A percentile compares a stretch with the other conserved stretches of the same genome.
phyloP scores from a whole-genome alignment of 306 rosid genomes.

The Hippophae gyantsensis region DNA sequence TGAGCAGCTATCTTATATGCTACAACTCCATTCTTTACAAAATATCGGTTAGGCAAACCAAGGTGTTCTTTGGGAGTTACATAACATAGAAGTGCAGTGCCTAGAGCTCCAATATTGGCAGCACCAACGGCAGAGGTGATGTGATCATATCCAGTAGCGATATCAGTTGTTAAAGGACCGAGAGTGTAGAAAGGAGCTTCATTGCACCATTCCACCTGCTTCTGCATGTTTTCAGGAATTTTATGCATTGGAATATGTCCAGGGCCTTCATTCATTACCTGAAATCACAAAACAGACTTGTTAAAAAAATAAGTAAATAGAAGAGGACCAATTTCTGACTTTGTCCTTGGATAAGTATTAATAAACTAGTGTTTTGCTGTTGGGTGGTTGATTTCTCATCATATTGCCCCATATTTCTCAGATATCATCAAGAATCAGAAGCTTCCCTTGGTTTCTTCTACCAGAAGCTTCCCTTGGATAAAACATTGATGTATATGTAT shows the following conservation, averaged over 20 bases:
- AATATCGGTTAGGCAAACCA: conserved; percentile 89
- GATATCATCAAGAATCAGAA: too few relatives aligned
- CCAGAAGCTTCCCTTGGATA: too few relatives aligned
- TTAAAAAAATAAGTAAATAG: too few relatives aligned
- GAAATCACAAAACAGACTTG: too few relatives aligned
- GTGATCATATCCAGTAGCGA: conserved; percentile 98
- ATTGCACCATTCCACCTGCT: conserved; percentile 95
- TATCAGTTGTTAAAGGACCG: conserved; percentile 93
- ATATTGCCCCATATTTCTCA: too few relatives aligned
- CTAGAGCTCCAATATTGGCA: conserved; percentile 94
- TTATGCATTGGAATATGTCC: conserved; percentile 98
- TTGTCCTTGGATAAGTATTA: too few relatives aligned
- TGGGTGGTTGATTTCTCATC: too few relatives aligned
- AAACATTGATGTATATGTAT: too few relatives aligned
- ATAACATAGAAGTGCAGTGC: conserved; percentile 96
- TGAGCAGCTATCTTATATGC: conserved; percentile 94
- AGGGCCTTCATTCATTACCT: conserved; percentile 99
- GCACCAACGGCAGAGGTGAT: conserved; percentile 99
- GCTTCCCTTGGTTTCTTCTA: too few relatives aligned
- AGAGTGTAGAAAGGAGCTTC: conserved; percentile 99
- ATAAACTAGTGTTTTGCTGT: too few relatives aligned
- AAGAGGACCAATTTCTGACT: too few relatives aligned
- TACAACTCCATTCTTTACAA: conserved; percentile 91
- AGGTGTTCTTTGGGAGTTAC: conserved; percentile 98
- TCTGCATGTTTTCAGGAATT: conserved; percentile 98